Evolutionary conservation across 129 eudicot genomes (phyloP).

Genomic region (Calendula officinalis): DNA sequence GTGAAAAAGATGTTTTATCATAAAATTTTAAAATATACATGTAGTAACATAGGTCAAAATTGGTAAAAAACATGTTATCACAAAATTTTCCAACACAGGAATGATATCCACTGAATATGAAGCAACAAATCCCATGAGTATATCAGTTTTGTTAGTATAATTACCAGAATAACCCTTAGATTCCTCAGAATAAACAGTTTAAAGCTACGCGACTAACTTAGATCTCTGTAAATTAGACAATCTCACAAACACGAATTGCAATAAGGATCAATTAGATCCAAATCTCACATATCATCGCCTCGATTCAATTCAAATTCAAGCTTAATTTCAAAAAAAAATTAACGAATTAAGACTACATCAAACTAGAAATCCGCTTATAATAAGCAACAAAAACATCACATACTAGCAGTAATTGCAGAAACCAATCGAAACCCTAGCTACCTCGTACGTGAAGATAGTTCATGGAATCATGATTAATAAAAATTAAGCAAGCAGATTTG

Average conservation of each 20-base stretch:
- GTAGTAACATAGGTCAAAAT: too few relatives aligned
- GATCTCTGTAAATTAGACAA: constrained; percentile 14
- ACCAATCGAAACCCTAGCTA: neutral
- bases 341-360: neutral
- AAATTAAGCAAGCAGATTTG: neutral
- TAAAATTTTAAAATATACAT: too few relatives aligned
- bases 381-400: neutral
- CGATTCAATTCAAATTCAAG: neutral
- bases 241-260: constrained; percentile 6
- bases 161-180: neutral
- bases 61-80: too few relatives aligned
- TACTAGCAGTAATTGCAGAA: neutral
- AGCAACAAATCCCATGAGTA: neutral
- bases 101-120: too few relatives aligned
- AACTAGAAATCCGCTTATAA: neutral
- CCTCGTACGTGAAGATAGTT: constrained; percentile 1
- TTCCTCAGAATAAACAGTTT: neutral
- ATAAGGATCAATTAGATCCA: constrained; percentile 20
- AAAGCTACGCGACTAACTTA: neutral
- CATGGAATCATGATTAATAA: neutral
- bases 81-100: too few relatives aligned
- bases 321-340: neutral
- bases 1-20: too few relatives aligned
- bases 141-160: neutral
- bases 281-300: constrained; percentile 11